phyloP scores from a whole-genome alignment of 2,329 filamentous ascomycete genomes.

The Colletotrichum sp. region DNA sequence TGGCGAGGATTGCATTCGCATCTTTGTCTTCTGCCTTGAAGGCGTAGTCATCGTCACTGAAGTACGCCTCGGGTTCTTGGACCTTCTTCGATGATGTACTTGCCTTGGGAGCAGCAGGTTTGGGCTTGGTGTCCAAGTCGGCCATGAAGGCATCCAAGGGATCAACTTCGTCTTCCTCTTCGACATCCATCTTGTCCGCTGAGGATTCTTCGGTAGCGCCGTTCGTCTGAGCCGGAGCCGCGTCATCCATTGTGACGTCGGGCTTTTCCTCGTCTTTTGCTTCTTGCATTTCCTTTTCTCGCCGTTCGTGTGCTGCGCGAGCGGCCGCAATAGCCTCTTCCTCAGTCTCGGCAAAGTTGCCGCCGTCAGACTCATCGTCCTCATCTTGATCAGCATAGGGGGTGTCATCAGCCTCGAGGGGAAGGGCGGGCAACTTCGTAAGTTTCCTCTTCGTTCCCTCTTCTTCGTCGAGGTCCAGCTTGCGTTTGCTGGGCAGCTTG shows the following conservation, averaged over 20 bases:
- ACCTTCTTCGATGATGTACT: slow-evolving; percentile 51
- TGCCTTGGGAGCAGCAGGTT: slow-evolving; percentile 21
- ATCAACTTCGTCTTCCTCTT: slow-evolving; percentile 70
- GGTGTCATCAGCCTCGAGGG: slow-evolving; percentile 67
- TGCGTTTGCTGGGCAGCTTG: slow-evolving; percentile 72
- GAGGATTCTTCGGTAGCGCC: slow-evolving; percentile 26
- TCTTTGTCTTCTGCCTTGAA: slow-evolving; percentile 55
- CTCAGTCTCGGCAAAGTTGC: slow-evolving; percentile 81
- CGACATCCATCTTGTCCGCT: slow-evolving; percentile 60
- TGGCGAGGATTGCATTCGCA: slow-evolving; percentile 54
- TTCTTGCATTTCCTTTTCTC: slow-evolving; percentile 66
- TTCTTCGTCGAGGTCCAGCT: slow-evolving; percentile 86
- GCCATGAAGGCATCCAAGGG: slow-evolving; percentile 98
- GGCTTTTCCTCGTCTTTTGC: slow-evolving; percentile 47
- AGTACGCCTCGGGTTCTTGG: slow-evolving; percentile 82
- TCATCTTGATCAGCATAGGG: slow-evolving; percentile 68
- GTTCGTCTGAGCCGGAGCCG: slow-evolving; percentile 24
- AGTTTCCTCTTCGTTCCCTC: slow-evolving; percentile 87
- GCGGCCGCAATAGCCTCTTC: slow-evolving; percentile 88
- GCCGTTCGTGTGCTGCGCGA: slow-evolving; percentile 83
- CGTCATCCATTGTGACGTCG: slow-evolving; percentile 16
- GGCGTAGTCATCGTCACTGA: slow-evolving; percentile 81
- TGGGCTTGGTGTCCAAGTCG: slow-evolving; percentile 51
- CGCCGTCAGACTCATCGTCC: slow-evolving; percentile 76
- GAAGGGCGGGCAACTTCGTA: slow-evolving; percentile 83